Base-by-base conservation (phyloP, 768 basidiomycete species). In the Trametes gibbosa region DNA sequence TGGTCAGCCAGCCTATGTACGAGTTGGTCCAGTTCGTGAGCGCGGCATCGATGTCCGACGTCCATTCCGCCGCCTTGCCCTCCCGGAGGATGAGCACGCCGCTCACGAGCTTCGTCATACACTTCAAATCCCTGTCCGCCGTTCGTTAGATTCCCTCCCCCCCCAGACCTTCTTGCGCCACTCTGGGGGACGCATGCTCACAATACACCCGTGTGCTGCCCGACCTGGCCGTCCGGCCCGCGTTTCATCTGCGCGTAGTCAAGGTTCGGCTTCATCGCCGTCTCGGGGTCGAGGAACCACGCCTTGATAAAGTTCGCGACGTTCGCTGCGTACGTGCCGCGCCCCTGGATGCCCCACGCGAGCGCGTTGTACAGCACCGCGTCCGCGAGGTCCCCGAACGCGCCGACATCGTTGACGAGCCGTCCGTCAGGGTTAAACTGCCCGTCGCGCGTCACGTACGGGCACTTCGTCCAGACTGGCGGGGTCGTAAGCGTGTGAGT, bases 231-330 rank as follows among this genome's bases (percentile, higher is more conserved):
- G 42, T 47, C 46, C 1, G 66, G 67, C 50, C 66, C 71, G 32
- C 64, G 69, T 62, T 56, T 47, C 68, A 56, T 69, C 62, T 65
- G 73, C 27, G 50, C 71, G 35, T 62, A 89, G 57, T 84, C 76
- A 41, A 89, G 70, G 63, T 85, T 82, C 0, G 86, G 86, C 53
- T 83, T 86, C 86, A 89, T 87, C 37, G 63, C 71, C 0, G 86
- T 87, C 3, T 69, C 72, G 1, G 68, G 63, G 60, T 85, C 75
- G n/a, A 87, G 60, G 74, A 88, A 89, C 82, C 84, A 87, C 0
- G 80, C 76, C 19, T 77, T 67, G 57, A 88, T 68, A 67, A 77
- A 83, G 5, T 68, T 66, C 3, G 76, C 82, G 75, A 69, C 59
- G 53, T 71, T 70, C 50, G 70, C 65, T n/a, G 84, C 77, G 64